Percentiles rank a stretch among this genome's conserved stretches.
These are phyloP conservation scores for Nannochloropsis granulata DNA, from an alignment of 108 stramenopile genomes.

Conservation along the genomic window DNA sequence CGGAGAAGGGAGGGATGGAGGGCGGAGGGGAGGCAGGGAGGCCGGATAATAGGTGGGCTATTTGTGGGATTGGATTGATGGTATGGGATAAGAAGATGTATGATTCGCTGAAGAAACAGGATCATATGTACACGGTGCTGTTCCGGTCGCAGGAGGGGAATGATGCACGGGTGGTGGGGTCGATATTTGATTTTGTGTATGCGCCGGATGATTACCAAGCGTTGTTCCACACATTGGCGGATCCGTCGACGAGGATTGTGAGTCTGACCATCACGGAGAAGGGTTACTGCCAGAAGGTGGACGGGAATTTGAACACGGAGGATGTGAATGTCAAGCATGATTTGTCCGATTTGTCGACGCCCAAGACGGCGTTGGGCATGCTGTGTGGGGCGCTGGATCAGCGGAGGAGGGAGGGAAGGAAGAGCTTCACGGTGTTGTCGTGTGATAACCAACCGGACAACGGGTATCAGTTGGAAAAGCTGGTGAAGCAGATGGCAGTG, in stretches of 20 bases:
- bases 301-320: slow-evolving; percentile 33
- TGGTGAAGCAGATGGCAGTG: slow-evolving; percentile 21
- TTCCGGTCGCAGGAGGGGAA: slow-evolving; percentile 8
- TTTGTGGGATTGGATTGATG: slow-evolving; percentile 39
- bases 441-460: slow-evolving; percentile 49
- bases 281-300: slow-evolving; percentile 40
- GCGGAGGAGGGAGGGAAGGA: slow-evolving; percentile 3
- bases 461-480: slow-evolving; percentile 31
- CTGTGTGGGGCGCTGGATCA: slow-evolving; percentile 16
- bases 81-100: slow-evolving; percentile 36
- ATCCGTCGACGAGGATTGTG: slow-evolving; percentile 28
- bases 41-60: slow-evolving; percentile 35
- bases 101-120: slow-evolving; percentile 33
- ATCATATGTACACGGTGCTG: slow-evolving; percentile 39
- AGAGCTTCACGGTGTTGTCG: slow-evolving; percentile 38
- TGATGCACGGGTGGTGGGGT: slow-evolving; percentile 22
- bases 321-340: slow-evolving; percentile 26
- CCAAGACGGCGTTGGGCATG: slow-evolving; percentile 28
- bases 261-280: slow-evolving; percentile 45
- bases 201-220: slow-evolving; percentile 3
- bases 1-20: neutral
- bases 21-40: neutral
- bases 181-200: slow-evolving; percentile 33
- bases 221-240: neutral
- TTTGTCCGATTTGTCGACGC: slow-evolving; percentile 4